Conservation (phyloP, 306 rosid species). For the Cucumis hystrix region DNA sequence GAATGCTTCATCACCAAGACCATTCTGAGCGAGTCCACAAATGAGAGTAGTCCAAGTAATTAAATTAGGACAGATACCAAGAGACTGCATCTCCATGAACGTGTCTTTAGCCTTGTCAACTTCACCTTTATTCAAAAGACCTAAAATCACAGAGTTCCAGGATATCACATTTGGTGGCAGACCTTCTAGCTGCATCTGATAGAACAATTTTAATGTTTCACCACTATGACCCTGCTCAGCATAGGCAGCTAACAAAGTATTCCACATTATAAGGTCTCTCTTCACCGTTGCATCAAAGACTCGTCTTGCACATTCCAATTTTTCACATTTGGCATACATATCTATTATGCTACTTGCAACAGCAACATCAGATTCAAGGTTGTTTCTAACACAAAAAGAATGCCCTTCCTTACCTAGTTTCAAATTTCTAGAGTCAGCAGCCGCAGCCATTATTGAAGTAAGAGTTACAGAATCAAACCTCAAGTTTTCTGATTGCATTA, state of each 20-base stretch:
- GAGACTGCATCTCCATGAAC: conserved; percentile 51
- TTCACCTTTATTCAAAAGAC: conserved; percentile 59
- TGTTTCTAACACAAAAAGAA: conserved; percentile 49
- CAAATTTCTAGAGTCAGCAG: conserved; percentile 38
- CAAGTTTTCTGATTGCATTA: conserved; percentile 40
- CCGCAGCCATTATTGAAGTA: conserved; percentile 48
- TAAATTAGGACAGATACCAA: conserved; percentile 37
- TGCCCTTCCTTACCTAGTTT: conserved; percentile 56
- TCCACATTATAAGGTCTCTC: conserved; percentile 66
- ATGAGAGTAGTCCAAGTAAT: conserved; percentile 69
- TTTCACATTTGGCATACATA: conserved; percentile 70
- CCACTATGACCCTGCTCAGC: conserved; percentile 63
- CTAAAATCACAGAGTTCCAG: conserved; percentile 63
- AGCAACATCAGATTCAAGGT: conserved; percentile 44
- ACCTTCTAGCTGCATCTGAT: conserved; percentile 63
- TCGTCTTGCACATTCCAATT: conserved; percentile 35
- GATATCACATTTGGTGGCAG: conserved; percentile 55
- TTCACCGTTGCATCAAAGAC: conserved; percentile 25
- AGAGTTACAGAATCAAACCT: conserved; percentile 62
- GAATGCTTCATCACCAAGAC: conserved; percentile 39
- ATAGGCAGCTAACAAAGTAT: conserved; percentile 61
- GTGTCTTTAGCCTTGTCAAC: conserved; percentile 46
- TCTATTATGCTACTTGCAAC: conserved; percentile 44
- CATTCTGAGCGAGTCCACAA: conserved; percentile 56
- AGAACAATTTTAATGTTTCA: conserved; percentile 63